A percentile compares a stretch with the other conserved stretches of the same genome.
These are phyloP conservation scores for Conticribra weissflogii DNA, from an alignment of 108 stramenopile genomes.

Conservation along the genomic window DNA sequence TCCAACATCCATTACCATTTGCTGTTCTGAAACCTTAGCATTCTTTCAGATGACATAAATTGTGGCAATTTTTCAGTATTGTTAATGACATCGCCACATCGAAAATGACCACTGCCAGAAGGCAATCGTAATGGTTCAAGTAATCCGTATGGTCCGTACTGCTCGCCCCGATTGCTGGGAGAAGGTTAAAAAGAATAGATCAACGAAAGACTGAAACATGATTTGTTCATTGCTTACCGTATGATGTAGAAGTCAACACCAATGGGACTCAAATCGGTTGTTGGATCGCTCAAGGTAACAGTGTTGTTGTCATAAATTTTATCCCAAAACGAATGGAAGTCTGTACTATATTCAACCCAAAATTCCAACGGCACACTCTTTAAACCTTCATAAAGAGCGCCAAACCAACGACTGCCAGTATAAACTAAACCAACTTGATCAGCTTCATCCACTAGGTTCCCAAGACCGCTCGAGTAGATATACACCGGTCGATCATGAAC, in stretches of 20 bases:
- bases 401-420: background rate
- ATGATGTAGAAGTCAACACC: slow-evolving; percentile 20
- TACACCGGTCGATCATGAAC: background rate
- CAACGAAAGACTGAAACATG: too few species aligned
- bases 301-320: slow-evolving; percentile 13
- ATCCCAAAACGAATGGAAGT: slow-evolving; percentile 43
- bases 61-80: too few species aligned
- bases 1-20: too few species aligned
- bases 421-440: background rate
- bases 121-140: background rate
- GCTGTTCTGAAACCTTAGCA: too few species aligned
- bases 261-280: slow-evolving; percentile 17
- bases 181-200: too few species aligned
- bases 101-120: background rate
- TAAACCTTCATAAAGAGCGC: too few species aligned
- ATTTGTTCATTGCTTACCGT: too few species aligned
- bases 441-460: background rate
- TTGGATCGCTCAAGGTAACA: slow-evolving; percentile 24
- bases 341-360: slow-evolving; percentile 1
- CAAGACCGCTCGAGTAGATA: background rate
- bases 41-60: too few species aligned
- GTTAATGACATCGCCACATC: too few species aligned
- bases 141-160: background rate
- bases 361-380: too few species aligned
- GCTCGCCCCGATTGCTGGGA: background rate